A percentile compares a stretch with the other conserved stretches of the same genome.
These are phyloP conservation scores for Glaciozyma antarctica DNA, from an alignment of 768 basidiomycete genomes.

Conservation along the genomic window DNA sequence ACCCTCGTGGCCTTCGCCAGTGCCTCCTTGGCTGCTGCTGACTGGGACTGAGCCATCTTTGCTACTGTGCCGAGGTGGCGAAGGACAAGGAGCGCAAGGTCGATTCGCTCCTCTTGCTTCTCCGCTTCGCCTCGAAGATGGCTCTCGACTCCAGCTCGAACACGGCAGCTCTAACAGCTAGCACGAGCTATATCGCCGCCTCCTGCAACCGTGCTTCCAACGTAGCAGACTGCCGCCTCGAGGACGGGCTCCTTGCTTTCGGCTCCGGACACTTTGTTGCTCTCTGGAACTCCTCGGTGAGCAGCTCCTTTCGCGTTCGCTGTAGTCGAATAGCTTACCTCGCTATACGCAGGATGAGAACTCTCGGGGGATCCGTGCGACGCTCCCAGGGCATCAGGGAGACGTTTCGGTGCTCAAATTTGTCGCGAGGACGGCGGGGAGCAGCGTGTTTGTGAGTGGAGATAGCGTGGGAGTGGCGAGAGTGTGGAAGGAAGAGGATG, in stretches of 20 bases:
- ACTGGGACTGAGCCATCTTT: not conserved
- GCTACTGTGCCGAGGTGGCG: not conserved
- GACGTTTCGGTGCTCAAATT: conserved; percentile 71
- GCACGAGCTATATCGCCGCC: conserved; percentile 35
- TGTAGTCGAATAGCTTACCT: conserved; percentile 8
- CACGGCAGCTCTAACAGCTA: not conserved
- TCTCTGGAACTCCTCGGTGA: conserved; percentile 52
- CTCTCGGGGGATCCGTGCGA: conserved; percentile 54
- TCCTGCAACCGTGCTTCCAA: conserved; percentile 38
- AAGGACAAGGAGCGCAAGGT: not conserved
- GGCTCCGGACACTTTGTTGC: conserved; percentile 52
- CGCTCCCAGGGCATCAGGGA: conserved; percentile 65
- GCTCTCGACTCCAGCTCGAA: not conserved
- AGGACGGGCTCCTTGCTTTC: conserved; percentile 48
- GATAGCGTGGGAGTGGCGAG: conserved; percentile 64
- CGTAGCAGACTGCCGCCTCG: conserved; percentile 33
- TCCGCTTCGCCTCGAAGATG: not conserved
- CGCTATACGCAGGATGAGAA: conserved; percentile 42
- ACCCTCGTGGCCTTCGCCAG: not conserved
- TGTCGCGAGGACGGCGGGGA: conserved; percentile 32
- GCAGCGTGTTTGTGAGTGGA: conserved; percentile 51
- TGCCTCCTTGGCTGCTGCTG: not conserved
- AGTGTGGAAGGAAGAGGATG: conserved; percentile 48
- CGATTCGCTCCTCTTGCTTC: not conserved
- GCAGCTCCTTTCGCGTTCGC: conserved; percentile 19